Evolutionary conservation across 345 rosid genomes (phyloP).

Genomic region (Acer negundo): DNA sequence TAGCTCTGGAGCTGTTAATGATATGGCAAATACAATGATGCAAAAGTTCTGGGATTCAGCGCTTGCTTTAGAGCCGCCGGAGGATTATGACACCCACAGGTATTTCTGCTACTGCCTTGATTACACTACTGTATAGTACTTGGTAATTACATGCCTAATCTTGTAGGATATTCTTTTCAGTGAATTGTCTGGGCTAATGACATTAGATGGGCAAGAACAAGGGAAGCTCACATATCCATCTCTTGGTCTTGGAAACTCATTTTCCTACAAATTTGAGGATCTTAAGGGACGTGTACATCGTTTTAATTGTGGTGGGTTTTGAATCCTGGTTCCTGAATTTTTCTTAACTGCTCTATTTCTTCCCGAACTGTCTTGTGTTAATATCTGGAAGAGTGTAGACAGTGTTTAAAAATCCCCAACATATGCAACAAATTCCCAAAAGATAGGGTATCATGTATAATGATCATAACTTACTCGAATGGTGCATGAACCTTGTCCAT

Average conservation of each 20-base stretch:
- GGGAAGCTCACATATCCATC: slow-evolving; percentile 71
- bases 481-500: neutral
- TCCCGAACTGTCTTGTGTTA: neutral
- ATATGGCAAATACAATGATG: slow-evolving; percentile 93
- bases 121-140: slow-evolving; percentile 6
- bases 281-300: slow-evolving; percentile 89
- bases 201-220: slow-evolving; percentile 63
- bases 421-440: neutral
- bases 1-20: slow-evolving; percentile 87
- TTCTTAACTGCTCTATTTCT: neutral
- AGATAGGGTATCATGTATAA: neutral
- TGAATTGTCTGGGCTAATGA: slow-evolving; percentile 77
- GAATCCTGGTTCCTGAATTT: slow-evolving; percentile 4
- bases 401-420: neutral
- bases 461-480: neutral
- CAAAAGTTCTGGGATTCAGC: slow-evolving; percentile 99
- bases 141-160: slow-evolving; percentile 27
- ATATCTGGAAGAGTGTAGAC: neutral
- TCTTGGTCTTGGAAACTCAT: slow-evolving; percentile 77
- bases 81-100: slow-evolving; percentile 93
- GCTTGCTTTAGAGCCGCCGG: slow-evolving; percentile 86
- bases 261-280: slow-evolving; percentile 86
- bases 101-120: slow-evolving; percentile 25
- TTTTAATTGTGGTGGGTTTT: slow-evolving; percentile 64
- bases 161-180: slow-evolving; percentile 41